These are phyloP conservation scores for Herpotrichia juniperi DNA, from an alignment of 2,329 filamentous ascomycete species.

Conservation along the genomic window DNA sequence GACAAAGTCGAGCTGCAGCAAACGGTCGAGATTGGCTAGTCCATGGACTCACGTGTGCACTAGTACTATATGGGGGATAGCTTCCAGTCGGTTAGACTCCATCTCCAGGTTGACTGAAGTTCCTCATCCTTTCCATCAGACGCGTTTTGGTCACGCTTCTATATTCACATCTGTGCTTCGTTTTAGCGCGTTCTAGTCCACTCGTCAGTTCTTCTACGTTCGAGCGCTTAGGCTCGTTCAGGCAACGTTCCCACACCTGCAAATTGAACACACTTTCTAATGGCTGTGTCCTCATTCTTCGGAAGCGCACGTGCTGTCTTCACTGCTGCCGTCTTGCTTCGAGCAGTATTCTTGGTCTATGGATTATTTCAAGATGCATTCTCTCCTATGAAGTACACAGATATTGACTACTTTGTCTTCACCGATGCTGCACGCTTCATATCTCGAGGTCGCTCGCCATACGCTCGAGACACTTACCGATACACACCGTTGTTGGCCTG, in stretches of 20 bases:
- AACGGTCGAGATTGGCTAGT: conserved; percentile 25
- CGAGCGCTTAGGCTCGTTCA: not conserved
- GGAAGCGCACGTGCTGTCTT: conserved; percentile 46
- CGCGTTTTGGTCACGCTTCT: not conserved
- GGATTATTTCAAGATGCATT: conserved; percentile 91
- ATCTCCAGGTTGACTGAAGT: not conserved
- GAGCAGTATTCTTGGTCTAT: conserved; percentile 78
- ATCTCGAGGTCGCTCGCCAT: conserved; percentile 73
- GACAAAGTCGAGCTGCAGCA: conserved; percentile 24
- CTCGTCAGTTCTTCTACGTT: not conserved
- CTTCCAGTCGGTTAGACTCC: not conserved
- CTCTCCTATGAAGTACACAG: conserved; percentile 94
- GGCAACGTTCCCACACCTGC: not conserved
- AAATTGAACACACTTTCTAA: not conserved
- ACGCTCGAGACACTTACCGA: conserved; percentile 90
- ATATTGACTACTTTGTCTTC: conserved; percentile 99
- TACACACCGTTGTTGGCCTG: conserved; percentile 95
- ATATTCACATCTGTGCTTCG: not conserved
- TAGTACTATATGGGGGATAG: conserved; percentile 25
- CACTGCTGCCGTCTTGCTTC: conserved; percentile 63
- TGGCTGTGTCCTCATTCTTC: conserved; percentile 37
- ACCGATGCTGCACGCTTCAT: conserved; percentile 89
- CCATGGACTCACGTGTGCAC: conserved; percentile 28
- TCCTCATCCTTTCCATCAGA: not conserved
- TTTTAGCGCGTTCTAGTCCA: not conserved